Evolutionary conservation across 768 basidiomycete genomes (phyloP).

Genomic region (Leccinum arenicola): DNA sequence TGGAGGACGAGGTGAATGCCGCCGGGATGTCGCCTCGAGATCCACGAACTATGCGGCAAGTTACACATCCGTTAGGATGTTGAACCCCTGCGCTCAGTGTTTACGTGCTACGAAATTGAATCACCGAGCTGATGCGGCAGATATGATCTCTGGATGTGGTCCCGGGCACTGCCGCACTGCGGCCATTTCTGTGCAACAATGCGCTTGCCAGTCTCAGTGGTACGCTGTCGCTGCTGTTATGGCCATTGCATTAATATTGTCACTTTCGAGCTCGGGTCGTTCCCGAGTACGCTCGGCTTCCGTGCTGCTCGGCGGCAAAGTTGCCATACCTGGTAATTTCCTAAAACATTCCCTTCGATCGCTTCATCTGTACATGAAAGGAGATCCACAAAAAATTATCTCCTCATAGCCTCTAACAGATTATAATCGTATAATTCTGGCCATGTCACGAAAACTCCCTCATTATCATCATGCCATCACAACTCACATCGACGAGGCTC

Average conservation of each 20-base stretch:
- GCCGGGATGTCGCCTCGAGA: background rate
- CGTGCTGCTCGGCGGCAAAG: slow-evolving; percentile 7
- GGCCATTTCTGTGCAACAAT: slow-evolving; percentile 9
- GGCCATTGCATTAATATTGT: background rate
- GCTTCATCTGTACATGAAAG: background rate
- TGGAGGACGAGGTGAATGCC: background rate
- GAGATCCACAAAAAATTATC: background rate
- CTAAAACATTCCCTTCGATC: background rate
- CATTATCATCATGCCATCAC: background rate
- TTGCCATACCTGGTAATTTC: slow-evolving; percentile 6
- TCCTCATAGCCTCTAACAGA: background rate
- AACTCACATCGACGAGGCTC: slow-evolving; percentile 7
- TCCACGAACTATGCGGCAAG: background rate
- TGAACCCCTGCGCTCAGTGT: background rate
- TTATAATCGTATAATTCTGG: background rate
- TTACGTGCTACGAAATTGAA: background rate
- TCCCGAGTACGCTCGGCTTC: background rate
- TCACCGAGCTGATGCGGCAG: background rate
- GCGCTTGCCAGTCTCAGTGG: background rate
- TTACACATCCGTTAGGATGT: background rate
- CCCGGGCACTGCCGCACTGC: no score
- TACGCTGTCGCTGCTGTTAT: slow-evolving; percentile 2
- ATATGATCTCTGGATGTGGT: no score
- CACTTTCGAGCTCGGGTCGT: background rate
- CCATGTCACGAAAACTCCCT: background rate